phyloP scores from a whole-genome alignment of 2,329 filamentous ascomycete genomes.

The Mariannaea elegans region DNA sequence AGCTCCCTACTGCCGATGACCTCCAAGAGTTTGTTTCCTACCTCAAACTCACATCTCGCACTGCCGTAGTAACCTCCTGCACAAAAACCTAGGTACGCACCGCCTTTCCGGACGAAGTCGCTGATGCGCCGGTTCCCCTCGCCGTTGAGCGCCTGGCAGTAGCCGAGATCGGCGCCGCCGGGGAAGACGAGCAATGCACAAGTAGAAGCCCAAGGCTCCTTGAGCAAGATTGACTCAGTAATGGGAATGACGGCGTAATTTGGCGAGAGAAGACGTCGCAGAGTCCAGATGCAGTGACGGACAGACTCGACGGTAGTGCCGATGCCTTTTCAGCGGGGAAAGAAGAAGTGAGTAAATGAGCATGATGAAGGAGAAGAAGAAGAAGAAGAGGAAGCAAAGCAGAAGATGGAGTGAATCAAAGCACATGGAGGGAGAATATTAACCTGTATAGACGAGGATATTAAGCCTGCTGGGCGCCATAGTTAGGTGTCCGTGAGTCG shows the following conservation, averaged over 20 bases:
- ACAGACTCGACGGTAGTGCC: constrained; percentile 90
- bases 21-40: constrained; percentile 79
- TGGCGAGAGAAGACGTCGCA: constrained; percentile 85
- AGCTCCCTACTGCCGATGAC: constrained; percentile 88
- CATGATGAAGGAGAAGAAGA: background rate
- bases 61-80: constrained; percentile 94
- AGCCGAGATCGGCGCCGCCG: constrained; percentile 92
- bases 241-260: constrained; percentile 94
- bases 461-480: constrained; percentile 82
- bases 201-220: constrained; percentile 88
- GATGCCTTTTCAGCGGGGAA: constrained; percentile 64
- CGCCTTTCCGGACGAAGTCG: constrained; percentile 86
- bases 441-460: constrained; percentile 91
- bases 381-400: background rate
- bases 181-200: constrained; percentile 93
- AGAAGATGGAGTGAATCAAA: background rate
- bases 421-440: constrained; percentile 32
- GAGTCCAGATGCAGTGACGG: constrained; percentile 85
- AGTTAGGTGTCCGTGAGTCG: background rate
- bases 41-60: constrained; percentile 87
- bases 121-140: constrained; percentile 84
- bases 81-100: constrained; percentile 89
- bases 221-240: constrained; percentile 78
- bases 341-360: background rate
- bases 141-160: constrained; percentile 88